Conservation (phyloP, 2,329 filamentous ascomycete species). For the Fusarium ambrosium region DNA sequence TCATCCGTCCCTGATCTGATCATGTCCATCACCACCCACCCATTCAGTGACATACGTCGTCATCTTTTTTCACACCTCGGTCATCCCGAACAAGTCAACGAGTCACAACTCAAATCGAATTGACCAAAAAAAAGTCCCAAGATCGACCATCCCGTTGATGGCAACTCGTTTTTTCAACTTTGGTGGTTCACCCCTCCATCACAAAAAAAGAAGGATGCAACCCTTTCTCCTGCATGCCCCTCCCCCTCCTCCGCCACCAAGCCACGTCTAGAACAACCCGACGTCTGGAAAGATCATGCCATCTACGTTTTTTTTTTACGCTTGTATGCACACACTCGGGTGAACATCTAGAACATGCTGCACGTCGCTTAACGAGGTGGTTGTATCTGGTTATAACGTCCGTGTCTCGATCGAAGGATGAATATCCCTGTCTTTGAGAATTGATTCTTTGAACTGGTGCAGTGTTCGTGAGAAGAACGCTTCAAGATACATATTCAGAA, state of each 20-base stretch:
- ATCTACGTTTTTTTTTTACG: not conserved
- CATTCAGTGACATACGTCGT: not conserved
- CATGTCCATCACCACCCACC: not conserved
- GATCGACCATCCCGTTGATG: not conserved
- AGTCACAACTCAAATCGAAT: not conserved
- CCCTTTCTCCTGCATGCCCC: constrained; percentile 17
- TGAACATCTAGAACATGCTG: constrained; percentile 10
- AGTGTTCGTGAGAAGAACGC: not conserved
- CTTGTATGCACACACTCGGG: not conserved
- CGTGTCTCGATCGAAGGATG: not conserved
- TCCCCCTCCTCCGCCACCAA: constrained; percentile 26
- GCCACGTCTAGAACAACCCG: constrained; percentile 32
- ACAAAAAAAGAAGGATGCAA: constrained; percentile 11
- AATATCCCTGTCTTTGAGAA: not conserved
- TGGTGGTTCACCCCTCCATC: not conserved
- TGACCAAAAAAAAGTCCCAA: not conserved
- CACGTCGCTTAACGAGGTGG: not conserved
- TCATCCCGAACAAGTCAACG: not conserved
- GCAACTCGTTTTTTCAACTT: not conserved
- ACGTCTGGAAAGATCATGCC: constrained; percentile 21
- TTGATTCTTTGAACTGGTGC: not conserved
- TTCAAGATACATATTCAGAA: not conserved
- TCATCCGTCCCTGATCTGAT: not conserved
- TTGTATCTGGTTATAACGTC: not conserved
- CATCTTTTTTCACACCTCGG: not conserved